phyloP scores from a whole-genome alignment of 2,329 filamentous ascomycete species.

The Ceratocystis papillata region DNA sequence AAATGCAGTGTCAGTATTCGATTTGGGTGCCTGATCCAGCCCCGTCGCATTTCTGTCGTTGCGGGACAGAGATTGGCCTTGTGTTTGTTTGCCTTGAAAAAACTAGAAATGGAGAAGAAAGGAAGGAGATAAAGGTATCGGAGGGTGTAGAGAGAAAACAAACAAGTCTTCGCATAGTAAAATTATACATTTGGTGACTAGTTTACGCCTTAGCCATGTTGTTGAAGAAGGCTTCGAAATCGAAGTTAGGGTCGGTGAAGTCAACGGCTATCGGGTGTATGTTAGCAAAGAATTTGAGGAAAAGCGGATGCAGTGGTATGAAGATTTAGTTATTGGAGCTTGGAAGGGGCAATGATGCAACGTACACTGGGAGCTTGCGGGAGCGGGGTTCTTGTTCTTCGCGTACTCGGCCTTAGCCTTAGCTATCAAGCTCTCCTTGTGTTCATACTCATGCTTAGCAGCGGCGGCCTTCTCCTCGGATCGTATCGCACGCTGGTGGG shows the following conservation, averaged over 20 bases:
- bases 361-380: slow-evolving; percentile 28
- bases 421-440: slow-evolving; percentile 83
- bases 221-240: slow-evolving; percentile 75
- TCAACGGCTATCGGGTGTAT: slow-evolving; percentile 32
- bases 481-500: slow-evolving; percentile 76
- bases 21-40: neutral
- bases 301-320: neutral
- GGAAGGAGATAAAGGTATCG: slow-evolving; percentile 10
- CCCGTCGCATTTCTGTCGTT: slow-evolving; percentile 5
- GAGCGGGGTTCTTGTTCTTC: slow-evolving; percentile 55
- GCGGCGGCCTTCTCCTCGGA: slow-evolving; percentile 58
- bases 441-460: slow-evolving; percentile 72
- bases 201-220: slow-evolving; percentile 45
- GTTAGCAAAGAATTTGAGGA: neutral
- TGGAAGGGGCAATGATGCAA: slow-evolving; percentile 24
- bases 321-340: neutral
- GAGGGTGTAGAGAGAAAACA: slow-evolving; percentile 11
- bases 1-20: neutral
- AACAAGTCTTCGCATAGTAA: slow-evolving; percentile 11
- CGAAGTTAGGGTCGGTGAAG: slow-evolving; percentile 78
- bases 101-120: neutral
- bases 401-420: slow-evolving; percentile 85
- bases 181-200: slow-evolving; percentile 21
- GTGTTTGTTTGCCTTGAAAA: neutral
- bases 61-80: neutral